Evolutionary conservation across 805 yeast genomes (phyloP).

Genomic region (Wickerhamiella sergipiensis): DNA sequence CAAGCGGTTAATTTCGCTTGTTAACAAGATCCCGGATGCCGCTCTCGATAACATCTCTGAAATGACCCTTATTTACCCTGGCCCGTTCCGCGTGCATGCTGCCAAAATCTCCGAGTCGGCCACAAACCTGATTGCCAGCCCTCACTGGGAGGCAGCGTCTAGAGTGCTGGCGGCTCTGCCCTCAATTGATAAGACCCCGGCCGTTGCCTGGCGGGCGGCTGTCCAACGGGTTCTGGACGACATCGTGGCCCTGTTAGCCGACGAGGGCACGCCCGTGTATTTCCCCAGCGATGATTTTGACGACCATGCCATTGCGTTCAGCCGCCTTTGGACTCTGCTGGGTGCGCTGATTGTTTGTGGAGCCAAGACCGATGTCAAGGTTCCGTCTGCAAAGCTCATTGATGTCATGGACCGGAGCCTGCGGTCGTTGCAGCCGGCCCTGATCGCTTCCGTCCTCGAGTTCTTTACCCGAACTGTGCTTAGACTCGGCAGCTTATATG

Average conservation of each 20-base stretch:
- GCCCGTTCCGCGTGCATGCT: not conserved
- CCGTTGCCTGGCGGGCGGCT: conserved; percentile 9
- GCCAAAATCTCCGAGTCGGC: not conserved
- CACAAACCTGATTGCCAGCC: not conserved
- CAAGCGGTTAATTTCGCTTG: conserved; percentile 19
- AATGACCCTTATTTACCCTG: conserved; percentile 12
- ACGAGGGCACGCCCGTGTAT: not conserved
- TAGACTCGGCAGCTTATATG: conserved; percentile 6
- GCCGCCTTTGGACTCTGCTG: not conserved
- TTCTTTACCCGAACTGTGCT: conserved; percentile 9
- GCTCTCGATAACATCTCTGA: conserved; percentile 2
- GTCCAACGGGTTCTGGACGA: not conserved
- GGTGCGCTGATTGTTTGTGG: not conserved
- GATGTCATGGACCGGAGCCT: not conserved
- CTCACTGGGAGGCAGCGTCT: conserved; percentile 3
- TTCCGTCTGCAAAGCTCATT: conserved; percentile 8
- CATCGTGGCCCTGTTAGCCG: not conserved
- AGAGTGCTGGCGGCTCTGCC: conserved; percentile 9
- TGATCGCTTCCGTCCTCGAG: conserved; percentile 1
- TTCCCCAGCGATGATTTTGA: not conserved
- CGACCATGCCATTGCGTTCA: not conserved
- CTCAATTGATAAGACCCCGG: conserved; percentile 12
- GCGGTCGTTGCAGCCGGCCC: conserved; percentile 4
- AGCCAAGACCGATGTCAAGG: conserved; percentile 5
- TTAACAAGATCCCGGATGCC: conserved; percentile 5